A percentile compares a stretch with the other conserved stretches of the same genome.
phyloP scores from a whole-genome alignment of 345 rosid species.

The Anastatica hierochuntica region DNA sequence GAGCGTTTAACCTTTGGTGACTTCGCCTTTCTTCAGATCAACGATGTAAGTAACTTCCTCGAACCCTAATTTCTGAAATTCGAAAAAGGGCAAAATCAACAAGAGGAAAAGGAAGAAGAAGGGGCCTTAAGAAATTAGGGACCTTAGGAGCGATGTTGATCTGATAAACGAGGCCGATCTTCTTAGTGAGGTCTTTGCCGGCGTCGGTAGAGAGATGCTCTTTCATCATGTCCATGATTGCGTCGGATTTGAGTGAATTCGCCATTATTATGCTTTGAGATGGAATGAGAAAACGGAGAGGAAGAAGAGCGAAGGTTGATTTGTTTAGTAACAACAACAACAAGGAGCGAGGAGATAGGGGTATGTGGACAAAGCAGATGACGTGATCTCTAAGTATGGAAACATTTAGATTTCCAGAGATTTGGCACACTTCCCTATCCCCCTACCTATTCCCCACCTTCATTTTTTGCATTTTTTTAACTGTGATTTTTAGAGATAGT shows the following conservation, averaged over 20 bases:
- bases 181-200: slow-evolving; percentile 48
- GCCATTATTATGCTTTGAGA: slow-evolving; percentile 35
- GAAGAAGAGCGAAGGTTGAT: neutral
- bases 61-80: slow-evolving; percentile 69
- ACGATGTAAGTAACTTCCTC: slow-evolving; percentile 67
- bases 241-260: slow-evolving; percentile 55
- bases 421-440: slow-evolving; percentile 26
- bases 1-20: slow-evolving; percentile 57
- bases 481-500: too few relatives aligned
- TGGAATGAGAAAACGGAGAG: neutral
- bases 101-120: neutral
- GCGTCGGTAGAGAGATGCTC: slow-evolving; percentile 61
- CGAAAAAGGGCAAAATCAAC: neutral
- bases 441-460: too few relatives aligned
- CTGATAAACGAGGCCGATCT: slow-evolving; percentile 80
- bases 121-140: neutral
- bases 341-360: neutral
- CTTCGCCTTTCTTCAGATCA: slow-evolving; percentile 92
- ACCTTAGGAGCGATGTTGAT: slow-evolving; percentile 94
- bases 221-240: slow-evolving; percentile 63
- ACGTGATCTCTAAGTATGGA: slow-evolving; percentile 26
- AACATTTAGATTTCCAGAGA: slow-evolving; percentile 4
- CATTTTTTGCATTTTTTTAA: too few relatives aligned
- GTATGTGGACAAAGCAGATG: slow-evolving; percentile 16
- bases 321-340: too few relatives aligned